Evolutionary conservation across 2,329 filamentous ascomycete species (phyloP).

Genomic region (Fusarium sp.): DNA sequence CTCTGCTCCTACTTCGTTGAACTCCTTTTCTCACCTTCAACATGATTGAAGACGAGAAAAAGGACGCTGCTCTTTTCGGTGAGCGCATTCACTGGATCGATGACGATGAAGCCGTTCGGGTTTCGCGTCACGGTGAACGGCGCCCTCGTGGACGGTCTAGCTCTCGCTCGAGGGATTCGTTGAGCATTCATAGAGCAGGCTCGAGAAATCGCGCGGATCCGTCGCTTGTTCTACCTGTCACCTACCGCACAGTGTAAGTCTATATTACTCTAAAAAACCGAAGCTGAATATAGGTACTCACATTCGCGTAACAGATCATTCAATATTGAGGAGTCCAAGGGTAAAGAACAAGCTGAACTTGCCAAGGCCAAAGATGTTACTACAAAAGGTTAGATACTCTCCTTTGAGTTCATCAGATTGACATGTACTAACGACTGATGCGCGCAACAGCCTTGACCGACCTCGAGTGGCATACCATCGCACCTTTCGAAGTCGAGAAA

Average conservation of each 20-base stretch:
- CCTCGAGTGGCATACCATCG: constrained; percentile 15
- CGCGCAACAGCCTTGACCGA: not conserved
- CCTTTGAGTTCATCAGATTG: fast-evolving
- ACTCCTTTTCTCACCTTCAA: not conserved
- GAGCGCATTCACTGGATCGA: constrained; percentile 13
- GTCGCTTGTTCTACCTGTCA: not conserved
- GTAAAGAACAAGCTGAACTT: constrained; percentile 2
- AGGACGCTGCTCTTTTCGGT: not conserved
- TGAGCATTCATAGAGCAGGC: not conserved
- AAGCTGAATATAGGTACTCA: too few relatives aligned
- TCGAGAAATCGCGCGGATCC: constrained; percentile 7
- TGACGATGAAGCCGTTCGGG: not conserved
- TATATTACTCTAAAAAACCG: fast-evolving
- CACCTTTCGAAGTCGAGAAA: constrained; percentile 1
- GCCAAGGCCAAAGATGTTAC: not conserved
- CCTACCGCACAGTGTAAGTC: constrained; percentile 1
- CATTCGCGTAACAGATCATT: not conserved
- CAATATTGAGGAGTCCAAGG: constrained; percentile 19
- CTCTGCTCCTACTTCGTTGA: too few relatives aligned
- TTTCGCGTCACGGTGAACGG: constrained; percentile 1
- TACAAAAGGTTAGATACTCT: not conserved
- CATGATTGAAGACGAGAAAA: constrained; percentile 12
- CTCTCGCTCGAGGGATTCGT: not conserved
- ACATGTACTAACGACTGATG: fast-evolving
- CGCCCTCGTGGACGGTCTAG: not conserved